Conservation (phyloP, 2,329 filamentous ascomycete species). For the Shiraia bambusicola region DNA sequence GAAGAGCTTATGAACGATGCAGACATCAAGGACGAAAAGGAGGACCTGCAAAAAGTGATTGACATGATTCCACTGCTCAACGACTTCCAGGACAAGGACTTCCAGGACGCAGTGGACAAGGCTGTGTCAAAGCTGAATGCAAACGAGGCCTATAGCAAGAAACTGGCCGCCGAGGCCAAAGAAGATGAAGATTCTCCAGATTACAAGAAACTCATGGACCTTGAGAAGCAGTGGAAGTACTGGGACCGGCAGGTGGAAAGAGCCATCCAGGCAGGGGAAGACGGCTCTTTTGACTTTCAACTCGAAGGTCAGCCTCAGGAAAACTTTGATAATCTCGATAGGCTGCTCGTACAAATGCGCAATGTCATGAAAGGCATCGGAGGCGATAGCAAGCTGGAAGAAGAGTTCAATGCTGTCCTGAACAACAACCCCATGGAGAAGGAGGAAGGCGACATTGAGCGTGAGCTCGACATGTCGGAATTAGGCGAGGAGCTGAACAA, state of each 20-base stretch:
- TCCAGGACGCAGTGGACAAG: conserved; percentile 21
- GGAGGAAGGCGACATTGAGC: conserved; percentile 18
- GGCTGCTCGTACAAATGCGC: conserved; percentile 28
- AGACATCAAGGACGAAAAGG: conserved; percentile 22
- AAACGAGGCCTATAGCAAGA: conserved; percentile 24
- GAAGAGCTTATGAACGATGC: conserved; percentile 35
- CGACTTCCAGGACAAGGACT: conserved; percentile 23
- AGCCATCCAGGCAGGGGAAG: conserved; percentile 6
- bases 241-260: conserved; percentile 15
- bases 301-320: conserved; percentile 8
- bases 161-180: conserved; percentile 15
- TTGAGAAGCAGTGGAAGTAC: conserved; percentile 16
- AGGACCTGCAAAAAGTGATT: conserved; percentile 27
- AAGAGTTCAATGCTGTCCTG: conserved; percentile 24
- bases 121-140: conserved; percentile 24
- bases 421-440: conserved; percentile 17
- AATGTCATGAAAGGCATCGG: conserved; percentile 29
- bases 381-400: conserved; percentile 18
- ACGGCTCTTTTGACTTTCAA: conserved; percentile 8
- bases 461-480: conserved; percentile 23
- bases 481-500: conserved; percentile 26
- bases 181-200: conserved; percentile 4
- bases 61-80: conserved; percentile 24
- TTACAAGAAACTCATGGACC: conserved; percentile 1
- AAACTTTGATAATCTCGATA: conserved; percentile 23